Evolutionary conservation across 768 basidiomycete genomes (phyloP).

Genomic region (Tulasnella calospora): DNA sequence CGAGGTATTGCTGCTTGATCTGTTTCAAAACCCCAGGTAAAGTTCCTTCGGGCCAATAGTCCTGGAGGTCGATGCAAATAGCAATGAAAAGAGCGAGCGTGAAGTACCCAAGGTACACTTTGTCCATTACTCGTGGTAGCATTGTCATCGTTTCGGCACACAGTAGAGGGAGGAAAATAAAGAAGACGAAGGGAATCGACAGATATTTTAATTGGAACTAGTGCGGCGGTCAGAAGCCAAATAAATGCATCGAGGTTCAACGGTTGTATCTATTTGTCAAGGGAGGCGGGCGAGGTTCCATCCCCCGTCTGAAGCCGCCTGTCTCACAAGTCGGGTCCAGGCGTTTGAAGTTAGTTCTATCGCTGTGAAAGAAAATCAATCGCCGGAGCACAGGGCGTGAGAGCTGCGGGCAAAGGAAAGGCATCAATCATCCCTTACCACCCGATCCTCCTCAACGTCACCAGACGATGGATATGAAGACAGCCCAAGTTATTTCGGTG

Average conservation of each 20-base stretch:
- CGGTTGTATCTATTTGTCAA: background rate
- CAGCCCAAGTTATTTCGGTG: background rate
- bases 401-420: no score
- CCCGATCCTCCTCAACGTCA: background rate
- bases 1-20: background rate
- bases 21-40: background rate
- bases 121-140: background rate
- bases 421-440: background rate
- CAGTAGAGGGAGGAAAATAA: background rate
- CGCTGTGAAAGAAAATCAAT: background rate
- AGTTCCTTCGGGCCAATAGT: slow-evolving; percentile 3
- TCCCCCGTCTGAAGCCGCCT: background rate
- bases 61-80: background rate
- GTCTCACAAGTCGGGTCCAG: background rate
- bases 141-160: background rate
- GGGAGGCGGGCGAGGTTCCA: background rate
- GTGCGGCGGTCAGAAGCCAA: background rate
- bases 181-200: background rate
- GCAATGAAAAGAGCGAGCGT: background rate
- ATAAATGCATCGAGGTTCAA: background rate
- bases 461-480: background rate
- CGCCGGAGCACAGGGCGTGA: background rate
- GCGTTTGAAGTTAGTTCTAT: background rate
- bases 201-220: background rate
- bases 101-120: slow-evolving; percentile 10